Base-by-base conservation (phyloP, 1,284 basidiomycete species). In the Fomitopsis betulina region DNA sequence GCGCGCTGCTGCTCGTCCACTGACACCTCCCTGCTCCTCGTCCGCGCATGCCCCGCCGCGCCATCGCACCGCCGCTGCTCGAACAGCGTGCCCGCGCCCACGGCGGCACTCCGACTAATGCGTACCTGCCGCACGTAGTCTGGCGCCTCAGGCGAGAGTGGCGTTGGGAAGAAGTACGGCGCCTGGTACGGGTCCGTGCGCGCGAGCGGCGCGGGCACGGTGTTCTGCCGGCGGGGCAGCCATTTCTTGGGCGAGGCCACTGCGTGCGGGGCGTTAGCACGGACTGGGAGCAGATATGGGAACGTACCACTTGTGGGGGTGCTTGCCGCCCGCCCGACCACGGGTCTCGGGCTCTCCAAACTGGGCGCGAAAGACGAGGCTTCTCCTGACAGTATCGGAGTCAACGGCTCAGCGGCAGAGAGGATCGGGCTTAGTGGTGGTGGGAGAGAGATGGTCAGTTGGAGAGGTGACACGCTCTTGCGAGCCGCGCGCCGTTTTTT, bases 171-270 rank as follows among this genome's bases (percentile, higher is more conserved):
- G 69, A 82, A 85, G 65, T 83, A 86, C 3, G 84, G 84, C 5
- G 83, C 83, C 58, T 81, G 79, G 62, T 86, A 87, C 1, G 85
- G 84, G 52, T 81, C 75, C 1, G 85, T 86, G 25, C 84, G 79
- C 33, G 71, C 68, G 0, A 67, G 65, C 61, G 37, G 54, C 39
- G 25, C n/a, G 23, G 37, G 53, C 53, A 30, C 58, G 35, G 60
- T 37, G 27, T 58, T 54, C 35, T 60, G 55, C 27, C 40, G 27
- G 27, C 53, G 53, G 2, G 53, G 53, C 3, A 55, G 53, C 38
- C 38, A 55, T 25, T 43, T 42, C 40, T 55, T 55, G 5, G 27
- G 53, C 5, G 40, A 40, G 37, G 52, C 5, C 17, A 35, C 37
- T 45, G 27, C 32, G 32, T 17, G 10, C 27, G 49, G 8, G 32